Evolutionary conservation across 345 rosid genomes (phyloP).

Genomic region (Carallia brachiata): DNA sequence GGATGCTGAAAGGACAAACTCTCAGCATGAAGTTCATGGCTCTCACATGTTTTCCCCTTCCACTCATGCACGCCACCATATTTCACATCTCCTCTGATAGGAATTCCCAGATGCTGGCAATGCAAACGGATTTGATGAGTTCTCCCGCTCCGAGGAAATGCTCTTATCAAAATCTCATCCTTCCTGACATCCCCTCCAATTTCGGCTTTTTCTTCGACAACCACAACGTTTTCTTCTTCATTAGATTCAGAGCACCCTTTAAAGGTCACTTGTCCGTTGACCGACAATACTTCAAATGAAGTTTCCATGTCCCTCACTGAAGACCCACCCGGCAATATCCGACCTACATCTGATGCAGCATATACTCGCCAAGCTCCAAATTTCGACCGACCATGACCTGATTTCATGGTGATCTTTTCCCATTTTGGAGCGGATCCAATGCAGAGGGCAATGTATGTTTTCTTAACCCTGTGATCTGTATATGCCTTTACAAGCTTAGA

Average conservation of each 20-base stretch:
- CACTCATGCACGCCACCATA: constrained; percentile 79
- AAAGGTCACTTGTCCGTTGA: constrained; percentile 40
- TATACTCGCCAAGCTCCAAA: constrained; percentile 94
- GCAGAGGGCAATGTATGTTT: constrained; percentile 75
- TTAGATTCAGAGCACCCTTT: constrained; percentile 26
- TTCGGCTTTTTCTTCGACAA: constrained; percentile 47
- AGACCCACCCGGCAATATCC: constrained; percentile 78
- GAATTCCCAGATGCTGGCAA: constrained; percentile 79
- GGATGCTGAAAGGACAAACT: constrained; percentile 76
- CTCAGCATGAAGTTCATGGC: constrained; percentile 87
- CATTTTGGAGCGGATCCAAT: constrained; percentile 65
- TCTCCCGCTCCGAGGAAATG: constrained; percentile 75
- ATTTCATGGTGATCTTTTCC: constrained; percentile 56
- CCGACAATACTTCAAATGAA: constrained; percentile 60
- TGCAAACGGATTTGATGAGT: constrained; percentile 95
- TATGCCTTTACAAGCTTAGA: constrained; percentile 80
- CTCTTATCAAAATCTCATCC: constrained; percentile 69
- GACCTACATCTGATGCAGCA: constrained; percentile 70
- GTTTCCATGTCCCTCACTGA: constrained; percentile 82
- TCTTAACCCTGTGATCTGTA: constrained; percentile 63
- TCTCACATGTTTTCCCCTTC: constrained; percentile 52
- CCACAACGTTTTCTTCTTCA: constrained; percentile 28
- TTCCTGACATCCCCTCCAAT: constrained; percentile 23
- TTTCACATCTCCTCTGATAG: constrained; percentile 81
- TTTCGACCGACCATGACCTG: constrained; percentile 94